Conservation (phyloP, 805 yeast species). For the Kodamaea lidongshanica region DNA sequence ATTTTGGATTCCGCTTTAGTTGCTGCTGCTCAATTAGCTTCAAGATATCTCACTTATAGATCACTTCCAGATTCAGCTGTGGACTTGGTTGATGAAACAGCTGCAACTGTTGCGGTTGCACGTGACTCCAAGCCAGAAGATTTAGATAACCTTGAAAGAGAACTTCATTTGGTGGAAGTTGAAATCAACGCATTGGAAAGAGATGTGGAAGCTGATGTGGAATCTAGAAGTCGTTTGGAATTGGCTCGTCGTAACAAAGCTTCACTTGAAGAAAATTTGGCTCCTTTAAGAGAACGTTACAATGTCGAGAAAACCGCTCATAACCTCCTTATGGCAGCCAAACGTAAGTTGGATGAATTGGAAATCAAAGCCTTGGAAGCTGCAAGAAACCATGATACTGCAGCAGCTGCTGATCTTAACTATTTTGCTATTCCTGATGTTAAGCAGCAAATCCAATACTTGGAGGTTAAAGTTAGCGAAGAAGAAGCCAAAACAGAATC, state of each 20-base stretch:
- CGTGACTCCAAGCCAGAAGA: conserved; percentile 98
- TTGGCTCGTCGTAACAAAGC: conserved; percentile 76
- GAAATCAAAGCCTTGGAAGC: conserved; percentile 93
- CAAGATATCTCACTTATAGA: conserved; percentile 90
- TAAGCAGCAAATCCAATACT: conserved; percentile 61
- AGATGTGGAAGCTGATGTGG: conserved; percentile 77
- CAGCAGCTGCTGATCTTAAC: conserved; percentile 90
- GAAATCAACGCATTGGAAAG: conserved; percentile 96
- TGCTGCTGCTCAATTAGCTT: conserved; percentile 89
- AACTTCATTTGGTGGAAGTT: conserved; percentile 83
- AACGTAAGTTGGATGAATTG: conserved; percentile 85
- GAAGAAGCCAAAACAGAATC: conserved; percentile 62
- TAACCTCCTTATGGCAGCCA: conserved; percentile 82
- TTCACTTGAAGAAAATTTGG: conserved; percentile 74
- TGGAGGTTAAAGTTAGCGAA: conserved; percentile 73
- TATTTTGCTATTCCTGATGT: conserved; percentile 97
- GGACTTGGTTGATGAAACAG: conserved; percentile 91
- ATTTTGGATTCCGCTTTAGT: conserved; percentile 92
- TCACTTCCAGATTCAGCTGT: conserved; percentile 96
- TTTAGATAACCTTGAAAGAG: conserved; percentile 88
- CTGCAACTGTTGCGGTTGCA: conserved; percentile 95
- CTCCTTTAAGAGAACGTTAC: conserved; percentile 80
- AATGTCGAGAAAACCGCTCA: conserved; percentile 85
- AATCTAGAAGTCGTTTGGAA: conserved; percentile 80
- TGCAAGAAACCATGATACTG: conserved; percentile 93